Conservation (phyloP, 768 basidiomycete species). For the Phaeotremella fagi region DNA sequence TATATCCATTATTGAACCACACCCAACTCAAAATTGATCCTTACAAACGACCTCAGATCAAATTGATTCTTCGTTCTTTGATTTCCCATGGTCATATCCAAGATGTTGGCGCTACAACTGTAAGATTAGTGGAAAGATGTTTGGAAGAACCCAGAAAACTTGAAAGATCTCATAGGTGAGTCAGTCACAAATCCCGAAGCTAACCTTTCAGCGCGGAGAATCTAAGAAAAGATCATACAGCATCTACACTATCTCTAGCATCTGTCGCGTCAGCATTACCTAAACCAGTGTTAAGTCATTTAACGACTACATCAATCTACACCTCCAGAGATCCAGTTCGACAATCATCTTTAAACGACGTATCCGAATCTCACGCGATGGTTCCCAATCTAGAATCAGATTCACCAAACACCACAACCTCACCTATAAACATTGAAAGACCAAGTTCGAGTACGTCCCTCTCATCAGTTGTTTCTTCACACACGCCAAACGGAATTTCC, state of each 20-base stretch:
- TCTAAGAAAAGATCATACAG: slow-evolving; percentile 17
- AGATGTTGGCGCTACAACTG: slow-evolving; percentile 80
- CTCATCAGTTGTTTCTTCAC: slow-evolving; percentile 1
- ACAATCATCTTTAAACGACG: slow-evolving; percentile 35
- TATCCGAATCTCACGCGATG: slow-evolving; percentile 26
- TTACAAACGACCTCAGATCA: slow-evolving; percentile 89
- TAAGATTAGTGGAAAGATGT: slow-evolving; percentile 85
- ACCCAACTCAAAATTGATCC: slow-evolving; percentile 79
- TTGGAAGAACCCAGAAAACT: slow-evolving; percentile 50
- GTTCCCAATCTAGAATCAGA: neutral
- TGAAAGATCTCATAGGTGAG: slow-evolving; percentile 32
- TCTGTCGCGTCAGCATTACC: slow-evolving; percentile 29
- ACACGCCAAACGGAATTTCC: slow-evolving; percentile 8
- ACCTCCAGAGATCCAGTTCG: slow-evolving; percentile 42
- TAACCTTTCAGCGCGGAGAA: slow-evolving; percentile 24
- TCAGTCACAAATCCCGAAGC: neutral
- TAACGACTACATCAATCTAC: slow-evolving; percentile 31
- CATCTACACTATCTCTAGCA: slow-evolving; percentile 30
- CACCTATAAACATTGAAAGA: neutral
- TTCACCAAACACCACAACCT: slow-evolving; percentile 8
- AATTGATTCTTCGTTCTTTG: slow-evolving; percentile 72
- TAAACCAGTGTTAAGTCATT: neutral
- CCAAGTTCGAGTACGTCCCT: slow-evolving; percentile 4
- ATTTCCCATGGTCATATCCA: slow-evolving; percentile 68
- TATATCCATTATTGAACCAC: slow-evolving; percentile 89